Conservation (phyloP, 75 land plant species). For the Pinus albicaulis region DNA sequence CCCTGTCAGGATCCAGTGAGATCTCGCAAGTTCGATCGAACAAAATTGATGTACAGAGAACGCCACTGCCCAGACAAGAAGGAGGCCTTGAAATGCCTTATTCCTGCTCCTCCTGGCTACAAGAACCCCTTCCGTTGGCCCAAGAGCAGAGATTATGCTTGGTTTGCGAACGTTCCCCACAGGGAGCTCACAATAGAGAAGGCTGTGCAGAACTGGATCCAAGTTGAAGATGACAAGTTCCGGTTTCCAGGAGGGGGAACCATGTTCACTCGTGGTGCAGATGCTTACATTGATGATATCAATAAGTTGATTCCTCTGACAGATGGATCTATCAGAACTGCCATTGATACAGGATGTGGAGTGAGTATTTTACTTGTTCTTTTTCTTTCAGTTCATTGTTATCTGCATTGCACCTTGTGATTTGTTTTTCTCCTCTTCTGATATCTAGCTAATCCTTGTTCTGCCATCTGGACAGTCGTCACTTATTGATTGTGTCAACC, state of each 20-base stretch:
- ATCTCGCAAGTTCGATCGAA: constrained; percentile 33
- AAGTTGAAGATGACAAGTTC: constrained; percentile 60
- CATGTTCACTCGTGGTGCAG: constrained; percentile 65
- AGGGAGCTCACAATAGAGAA: constrained; percentile 70
- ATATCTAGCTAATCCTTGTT: no score
- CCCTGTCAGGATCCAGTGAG: constrained; percentile 61
- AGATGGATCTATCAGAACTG: constrained; percentile 61
- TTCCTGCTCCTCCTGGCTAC: constrained; percentile 65
- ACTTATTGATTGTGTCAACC: no score
- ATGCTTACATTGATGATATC: constrained; percentile 68
- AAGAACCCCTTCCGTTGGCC: constrained; percentile 67
- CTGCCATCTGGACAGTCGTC: no score
- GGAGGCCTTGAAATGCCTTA: constrained; percentile 48
- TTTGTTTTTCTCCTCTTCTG: no score
- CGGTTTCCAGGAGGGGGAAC: constrained; percentile 71
- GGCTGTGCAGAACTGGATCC: constrained; percentile 80
- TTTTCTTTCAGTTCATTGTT: no score
- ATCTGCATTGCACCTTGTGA: no score
- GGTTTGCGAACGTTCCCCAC: constrained; percentile 74
- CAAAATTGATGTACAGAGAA: constrained; percentile 49
- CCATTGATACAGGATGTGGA: constrained; percentile 70
- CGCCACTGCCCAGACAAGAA: constrained; percentile 57
- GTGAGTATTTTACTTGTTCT: constrained; percentile 26
- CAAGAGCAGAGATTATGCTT: constrained; percentile 62
- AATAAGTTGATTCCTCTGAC: constrained; percentile 36